These are phyloP conservation scores for Omphalotus olearius DNA, from an alignment of 1,284 basidiomycete species.

Conservation along the genomic window DNA sequence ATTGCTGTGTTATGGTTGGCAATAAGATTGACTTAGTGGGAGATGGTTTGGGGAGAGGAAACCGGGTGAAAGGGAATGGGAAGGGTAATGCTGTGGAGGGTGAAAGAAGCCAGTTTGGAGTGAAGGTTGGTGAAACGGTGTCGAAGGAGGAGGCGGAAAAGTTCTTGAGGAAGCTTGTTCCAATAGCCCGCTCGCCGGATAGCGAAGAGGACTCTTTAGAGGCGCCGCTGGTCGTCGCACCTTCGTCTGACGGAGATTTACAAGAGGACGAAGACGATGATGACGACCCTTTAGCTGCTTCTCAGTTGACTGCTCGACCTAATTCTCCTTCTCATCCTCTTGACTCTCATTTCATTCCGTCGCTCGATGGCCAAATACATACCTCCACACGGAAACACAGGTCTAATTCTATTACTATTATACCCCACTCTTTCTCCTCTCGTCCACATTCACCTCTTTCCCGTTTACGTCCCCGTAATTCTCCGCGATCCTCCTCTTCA, in stretches of 20 bases:
- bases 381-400: conserved; percentile 11
- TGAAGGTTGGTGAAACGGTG: conserved; percentile 21
- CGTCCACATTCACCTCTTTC: conserved; percentile 18
- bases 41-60: conserved; percentile 12
- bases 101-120: too few relatives aligned
- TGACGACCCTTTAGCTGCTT: conserved; percentile 16
- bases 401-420: conserved; percentile 28
- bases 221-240: not conserved
- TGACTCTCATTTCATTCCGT: not conserved
- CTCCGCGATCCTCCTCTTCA: too few relatives aligned
- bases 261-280: conserved; percentile 11
- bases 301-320: conserved; percentile 9
- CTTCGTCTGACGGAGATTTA: not conserved
- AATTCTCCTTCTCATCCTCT: not conserved
- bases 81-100: conserved; percentile 23
- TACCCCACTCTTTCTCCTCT: conserved; percentile 18
- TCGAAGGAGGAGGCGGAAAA: conserved; percentile 28
- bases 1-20: conserved; percentile 73
- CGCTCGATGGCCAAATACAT: too few relatives aligned
- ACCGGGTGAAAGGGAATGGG: not conserved
- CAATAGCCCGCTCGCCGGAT: conserved; percentile 22
- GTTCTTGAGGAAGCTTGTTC: conserved; percentile 58
- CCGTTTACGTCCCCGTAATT: conserved; percentile 19
- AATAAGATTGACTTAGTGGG: conserved; percentile 67
- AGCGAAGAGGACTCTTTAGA: conserved; percentile 6